Evolutionary conservation across 257 asterid genomes (phyloP), one percentile per base, ranked within the genome.

Genomic region (Verbena officinalis): DNA sequence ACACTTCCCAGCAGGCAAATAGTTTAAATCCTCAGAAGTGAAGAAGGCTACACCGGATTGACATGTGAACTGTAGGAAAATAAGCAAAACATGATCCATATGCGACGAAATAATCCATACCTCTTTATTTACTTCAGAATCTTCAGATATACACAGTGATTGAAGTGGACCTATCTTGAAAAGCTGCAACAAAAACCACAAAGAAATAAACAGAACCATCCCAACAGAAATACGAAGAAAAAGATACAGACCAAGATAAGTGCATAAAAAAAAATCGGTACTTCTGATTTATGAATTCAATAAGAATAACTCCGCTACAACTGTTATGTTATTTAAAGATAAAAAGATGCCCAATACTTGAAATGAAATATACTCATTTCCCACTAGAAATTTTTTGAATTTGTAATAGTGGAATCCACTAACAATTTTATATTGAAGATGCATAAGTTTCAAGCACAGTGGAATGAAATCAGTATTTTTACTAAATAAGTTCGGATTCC

Each of bases 121-220:
- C 98, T 88, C 96, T 73, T 84, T 83, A 68, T 74, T 76, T 69
- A 57, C 55, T 73, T 79, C 95, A 22, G 82, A 73, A 73, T 83
- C 90, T 70, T 78, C 98, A 53, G 91, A 74, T 39, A 86, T 68
- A 65, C 96, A 94, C 55, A 90, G 64, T 21, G 88, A 90, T 51
- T 85, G 93, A 63, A 53, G 77, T 0, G 88, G 82, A n/a, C 95
- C 82, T 39, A 94, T 75, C 90, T 80, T 86, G 76, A 81, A 85
- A 73, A 94, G 89, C 99, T 94, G 96, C 61, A 72, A 69, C 22
- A 51, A 27, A 59, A 73, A 55, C 33, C 11, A 61, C 51, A 64
- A 46, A 22, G 5, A 66, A 7, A 60, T 40, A 42, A 59, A 64
- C 57, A 8, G 21, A 71, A 74, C 39, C 69, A 68, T 65, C 64